Percentiles rank a stretch among this genome's conserved stretches.
These are phyloP conservation scores for Tylopilus felleus DNA, from an alignment of 768 basidiomycete genomes.

Conservation along the genomic window DNA sequence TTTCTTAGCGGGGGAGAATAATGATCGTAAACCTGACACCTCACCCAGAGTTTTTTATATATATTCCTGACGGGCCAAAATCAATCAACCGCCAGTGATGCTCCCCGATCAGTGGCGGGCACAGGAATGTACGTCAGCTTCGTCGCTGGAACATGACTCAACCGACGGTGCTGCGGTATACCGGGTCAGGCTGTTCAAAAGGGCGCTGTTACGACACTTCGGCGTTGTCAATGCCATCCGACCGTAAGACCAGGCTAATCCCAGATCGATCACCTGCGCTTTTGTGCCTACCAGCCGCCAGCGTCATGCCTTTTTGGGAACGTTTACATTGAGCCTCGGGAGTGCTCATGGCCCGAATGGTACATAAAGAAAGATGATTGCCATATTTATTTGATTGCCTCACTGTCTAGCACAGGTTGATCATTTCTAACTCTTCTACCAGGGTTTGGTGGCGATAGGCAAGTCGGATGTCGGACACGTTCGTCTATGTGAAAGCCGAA, in stretches of 20 bases:
- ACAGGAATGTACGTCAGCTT: not conserved
- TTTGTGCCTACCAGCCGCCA: not conserved
- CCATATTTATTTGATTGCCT: not conserved
- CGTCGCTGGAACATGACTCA: not conserved
- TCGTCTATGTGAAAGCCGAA: constrained; percentile 57
- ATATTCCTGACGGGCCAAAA: not conserved
- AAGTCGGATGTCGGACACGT: constrained; percentile 89
- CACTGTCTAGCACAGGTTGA: constrained; percentile 33
- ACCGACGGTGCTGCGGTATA: not conserved
- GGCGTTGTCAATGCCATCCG: not conserved
- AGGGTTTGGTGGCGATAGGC: constrained; percentile 91
- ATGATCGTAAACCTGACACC: not conserved
- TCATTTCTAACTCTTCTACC: constrained; percentile 77
- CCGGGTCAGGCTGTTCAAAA: not conserved
- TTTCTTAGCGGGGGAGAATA: not conserved
- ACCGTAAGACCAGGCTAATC: not conserved
- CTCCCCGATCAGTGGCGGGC: not conserved
- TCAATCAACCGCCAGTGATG: not conserved
- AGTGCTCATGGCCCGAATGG: not conserved
- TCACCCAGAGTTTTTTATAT: constrained; percentile 3
- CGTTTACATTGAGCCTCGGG: too few species aligned
- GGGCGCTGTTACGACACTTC: not conserved
- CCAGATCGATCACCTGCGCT: not conserved
- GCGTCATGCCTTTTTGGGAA: too few species aligned
- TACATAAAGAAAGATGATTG: not conserved